phyloP scores from a whole-genome alignment of 371 early-diverging fungal species.

The Massospora cicadina region DNA sequence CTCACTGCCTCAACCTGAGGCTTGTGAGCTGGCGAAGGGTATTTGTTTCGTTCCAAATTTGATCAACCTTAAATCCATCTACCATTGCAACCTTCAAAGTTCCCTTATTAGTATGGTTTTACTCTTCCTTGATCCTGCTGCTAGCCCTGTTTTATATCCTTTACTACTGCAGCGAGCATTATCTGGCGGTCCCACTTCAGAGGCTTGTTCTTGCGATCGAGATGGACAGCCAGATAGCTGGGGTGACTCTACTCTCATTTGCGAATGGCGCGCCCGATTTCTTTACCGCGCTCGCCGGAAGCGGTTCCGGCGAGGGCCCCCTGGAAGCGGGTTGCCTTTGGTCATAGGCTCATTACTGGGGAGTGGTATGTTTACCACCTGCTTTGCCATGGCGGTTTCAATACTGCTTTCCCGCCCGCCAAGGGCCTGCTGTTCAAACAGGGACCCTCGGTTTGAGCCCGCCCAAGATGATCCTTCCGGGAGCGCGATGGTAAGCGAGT shows the following conservation, averaged over 20 bases:
- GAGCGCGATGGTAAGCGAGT: background rate
- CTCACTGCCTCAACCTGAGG: background rate
- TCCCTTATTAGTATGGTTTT: background rate
- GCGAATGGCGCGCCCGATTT: conserved; percentile 16
- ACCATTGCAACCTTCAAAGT: background rate
- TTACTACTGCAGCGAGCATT: background rate
- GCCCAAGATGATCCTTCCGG: background rate
- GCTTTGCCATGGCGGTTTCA: conserved; percentile 10
- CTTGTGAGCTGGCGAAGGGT: background rate
- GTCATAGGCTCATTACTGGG: conserved; percentile 12
- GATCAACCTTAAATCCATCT: background rate
- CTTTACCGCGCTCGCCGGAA: conserved; percentile 13
- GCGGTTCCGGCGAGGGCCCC: conserved; percentile 7
- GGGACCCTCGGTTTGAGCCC: background rate
- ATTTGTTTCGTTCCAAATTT: background rate
- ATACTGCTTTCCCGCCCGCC: background rate
- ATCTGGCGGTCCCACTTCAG: background rate
- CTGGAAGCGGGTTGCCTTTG: conserved; percentile 2
- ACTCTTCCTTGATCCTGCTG: background rate
- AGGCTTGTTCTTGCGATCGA: background rate
- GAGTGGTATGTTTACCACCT: conserved; percentile 12
- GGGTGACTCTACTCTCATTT: conserved; percentile 14
- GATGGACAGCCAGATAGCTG: conserved; percentile 12
- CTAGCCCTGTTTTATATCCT: background rate
- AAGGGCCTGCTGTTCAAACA: background rate